Evolutionary conservation across 2,329 filamentous ascomycete genomes (phyloP), one percentile per base, ranked within the genome.

Genomic region (Aureobasidium lini): DNA sequence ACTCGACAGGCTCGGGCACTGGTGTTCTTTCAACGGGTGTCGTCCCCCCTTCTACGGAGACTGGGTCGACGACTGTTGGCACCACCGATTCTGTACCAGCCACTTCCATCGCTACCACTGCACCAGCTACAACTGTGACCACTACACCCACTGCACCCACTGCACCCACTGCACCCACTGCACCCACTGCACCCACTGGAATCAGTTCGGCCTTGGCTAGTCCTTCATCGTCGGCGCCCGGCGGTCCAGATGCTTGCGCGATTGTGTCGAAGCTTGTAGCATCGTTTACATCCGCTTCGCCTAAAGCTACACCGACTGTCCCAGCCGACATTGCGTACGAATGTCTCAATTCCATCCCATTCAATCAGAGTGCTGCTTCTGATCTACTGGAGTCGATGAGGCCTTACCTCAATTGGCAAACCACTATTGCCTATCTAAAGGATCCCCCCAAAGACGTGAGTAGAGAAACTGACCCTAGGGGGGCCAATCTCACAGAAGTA

Each of bases 321-420:
- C 69, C 75, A 31, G 76, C 76, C 9, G 62, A 71, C 54, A 63
- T 77, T 57, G 77, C 76, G 4, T 77, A 76, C 62, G 73, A 78
- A 7, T 79, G 77, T 62, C 70, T 78, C 16, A 75, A 71, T 28
- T 74, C 71, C 29, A 72, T 77, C 6, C 76, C 76, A 4, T 73
- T 78, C 64, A 78, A 78, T 64, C 70, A 72, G 58, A 72, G 69
- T 18, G 69, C 68, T 11, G 67, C 72, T 58, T 66, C 74, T 47
- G 71, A 68, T 23, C 64, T 78, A 32, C 62, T 79, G 32, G 72
- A 76, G 29, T 71, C 72, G 7, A 69, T 79, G 15, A 68, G 69
- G 13, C 76, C 77, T 3, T 79, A 77, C 63, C 67, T 78, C 48
- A 66, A 70, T 37, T 79, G 76, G 76, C 77, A 79, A 62, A 76